Conservation (phyloP, 345 rosid species). For the Streptanthus diversifolius region DNA sequence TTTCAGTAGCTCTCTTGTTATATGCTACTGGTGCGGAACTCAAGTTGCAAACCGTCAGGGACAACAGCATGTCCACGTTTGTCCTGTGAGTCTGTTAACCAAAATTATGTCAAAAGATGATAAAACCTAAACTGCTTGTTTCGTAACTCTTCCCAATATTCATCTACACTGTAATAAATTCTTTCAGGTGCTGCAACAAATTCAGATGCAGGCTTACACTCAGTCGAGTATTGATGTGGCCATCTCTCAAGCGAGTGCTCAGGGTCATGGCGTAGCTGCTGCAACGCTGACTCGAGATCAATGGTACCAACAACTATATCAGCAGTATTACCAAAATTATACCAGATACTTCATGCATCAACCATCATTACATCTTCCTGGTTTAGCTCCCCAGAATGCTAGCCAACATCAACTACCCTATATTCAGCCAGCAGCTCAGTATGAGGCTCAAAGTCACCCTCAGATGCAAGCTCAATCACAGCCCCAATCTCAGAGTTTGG, state of each 20-base stretch:
- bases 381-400: neutral
- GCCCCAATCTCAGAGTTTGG: neutral
- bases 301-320: neutral
- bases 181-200: neutral
- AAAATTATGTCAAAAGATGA: neutral
- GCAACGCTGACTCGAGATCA: neutral
- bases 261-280: neutral
- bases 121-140: no score
- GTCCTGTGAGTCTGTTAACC: constrained; percentile 55
- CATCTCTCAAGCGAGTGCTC: neutral
- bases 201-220: neutral
- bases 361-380: neutral
- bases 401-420: neutral
- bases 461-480: constrained; percentile 2
- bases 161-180: neutral
- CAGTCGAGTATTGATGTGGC: neutral
- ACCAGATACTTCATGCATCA: neutral
- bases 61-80: constrained; percentile 72
- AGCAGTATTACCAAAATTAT: neutral
- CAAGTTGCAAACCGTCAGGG: constrained; percentile 64
- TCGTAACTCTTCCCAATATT: neutral
- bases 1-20: constrained; percentile 69
- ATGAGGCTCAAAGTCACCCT: neutral
- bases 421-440: neutral
- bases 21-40: constrained; percentile 60